Evolutionary conservation across 495 filamentous ascomycete species (phyloP).

Genomic region (Physcia stellaris): DNA sequence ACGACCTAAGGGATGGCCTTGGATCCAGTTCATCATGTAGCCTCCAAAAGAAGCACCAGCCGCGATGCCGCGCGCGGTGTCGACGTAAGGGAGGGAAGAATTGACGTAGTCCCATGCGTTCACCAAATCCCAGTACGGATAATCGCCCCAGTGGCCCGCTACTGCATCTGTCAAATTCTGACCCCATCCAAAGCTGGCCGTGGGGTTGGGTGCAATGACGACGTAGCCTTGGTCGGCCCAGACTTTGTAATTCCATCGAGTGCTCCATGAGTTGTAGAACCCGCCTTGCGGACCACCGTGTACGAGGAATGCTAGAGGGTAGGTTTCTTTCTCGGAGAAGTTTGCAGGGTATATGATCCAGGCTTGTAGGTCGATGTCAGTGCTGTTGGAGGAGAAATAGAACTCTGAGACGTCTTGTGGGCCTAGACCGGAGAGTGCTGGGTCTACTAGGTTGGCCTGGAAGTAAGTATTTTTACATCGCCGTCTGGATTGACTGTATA

Average conservation of each 20-base stretch:
- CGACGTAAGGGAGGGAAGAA: conserved; percentile 33
- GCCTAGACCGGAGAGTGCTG: conserved; percentile 19
- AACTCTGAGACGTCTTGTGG: conserved; percentile 24
- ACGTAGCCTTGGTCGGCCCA: conserved; percentile 46
- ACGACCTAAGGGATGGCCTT: conserved; percentile 36
- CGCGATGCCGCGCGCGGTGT: conserved; percentile 35
- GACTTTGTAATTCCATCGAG: conserved; percentile 36
- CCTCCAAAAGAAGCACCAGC: conserved; percentile 38
- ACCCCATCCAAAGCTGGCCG: conserved; percentile 37
- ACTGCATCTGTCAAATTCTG: conserved; percentile 34
- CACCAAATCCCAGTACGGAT: conserved; percentile 41
- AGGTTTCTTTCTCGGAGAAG: conserved; percentile 32
- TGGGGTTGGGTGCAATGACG: conserved; percentile 39
- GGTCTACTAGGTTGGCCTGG: conserved; percentile 26
- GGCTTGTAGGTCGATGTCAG: conserved; percentile 30
- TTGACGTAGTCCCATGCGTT: conserved; percentile 35
- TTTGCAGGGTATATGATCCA: conserved; percentile 32
- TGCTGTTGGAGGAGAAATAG: conserved; percentile 23
- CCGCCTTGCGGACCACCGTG: conserved; percentile 40
- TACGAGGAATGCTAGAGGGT: conserved; percentile 36
- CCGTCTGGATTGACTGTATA: conserved; percentile 21
- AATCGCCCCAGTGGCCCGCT: conserved; percentile 35
- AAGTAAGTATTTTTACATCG: conserved; percentile 15
- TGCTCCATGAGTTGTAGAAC: conserved; percentile 36
- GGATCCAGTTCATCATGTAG: conserved; percentile 47